Evolutionary conservation across 768 basidiomycete genomes (phyloP), one percentile per base, ranked within the genome.

Genomic region (Zangia roseola): DNA sequence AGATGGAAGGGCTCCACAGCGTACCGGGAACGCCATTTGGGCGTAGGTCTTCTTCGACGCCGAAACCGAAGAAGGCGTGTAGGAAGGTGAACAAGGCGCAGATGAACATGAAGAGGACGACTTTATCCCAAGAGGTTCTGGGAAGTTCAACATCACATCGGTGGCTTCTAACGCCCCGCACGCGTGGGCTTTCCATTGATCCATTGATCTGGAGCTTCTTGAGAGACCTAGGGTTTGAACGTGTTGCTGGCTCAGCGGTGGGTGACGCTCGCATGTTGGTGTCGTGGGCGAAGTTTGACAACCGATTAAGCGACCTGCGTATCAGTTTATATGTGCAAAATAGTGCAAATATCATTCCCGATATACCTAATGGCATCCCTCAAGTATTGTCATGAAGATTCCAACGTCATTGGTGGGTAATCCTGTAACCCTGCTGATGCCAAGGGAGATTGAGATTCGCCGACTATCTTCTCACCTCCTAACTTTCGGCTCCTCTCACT

Each of bases 81-180:
- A 67, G 35, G 51, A 66, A 69, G 43, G 24, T 30, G 28, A 67
- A 43, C 33, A 62, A 37, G 37, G 55, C 61, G 31, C 52, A 67
- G 36, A 19, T 44, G 54, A 66, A 69, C 50, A 57, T 33, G 47
- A 56, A 13, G 24, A 64, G 33, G 45, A 67, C 36, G 47, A 58
- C 33, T 31, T 49, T 55, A n/a, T 64, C 62, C 59, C 59, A 60
- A 25, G 40, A 43, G 8, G 36, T 41, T 38, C 49, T 50, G 40
- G 62, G 51, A 33, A 34, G 45, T 28, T 45, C 34, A 33, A 50
- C 17, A 17, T 40, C 10, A 21, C 37, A 14, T 24, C 16, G n/a
- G 21, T 13, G 46, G 7, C 16, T 14, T 20, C 39, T 26, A 4
- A 16, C 28, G n/a, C 25, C 43, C 45, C 8, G 17, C 50, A 7